Percentiles rank a stretch among this genome's conserved stretches.
Evolutionary conservation across 2,329 filamentous ascomycete genomes (phyloP).

Genomic region (Fonsecaea pugnacius): DNA sequence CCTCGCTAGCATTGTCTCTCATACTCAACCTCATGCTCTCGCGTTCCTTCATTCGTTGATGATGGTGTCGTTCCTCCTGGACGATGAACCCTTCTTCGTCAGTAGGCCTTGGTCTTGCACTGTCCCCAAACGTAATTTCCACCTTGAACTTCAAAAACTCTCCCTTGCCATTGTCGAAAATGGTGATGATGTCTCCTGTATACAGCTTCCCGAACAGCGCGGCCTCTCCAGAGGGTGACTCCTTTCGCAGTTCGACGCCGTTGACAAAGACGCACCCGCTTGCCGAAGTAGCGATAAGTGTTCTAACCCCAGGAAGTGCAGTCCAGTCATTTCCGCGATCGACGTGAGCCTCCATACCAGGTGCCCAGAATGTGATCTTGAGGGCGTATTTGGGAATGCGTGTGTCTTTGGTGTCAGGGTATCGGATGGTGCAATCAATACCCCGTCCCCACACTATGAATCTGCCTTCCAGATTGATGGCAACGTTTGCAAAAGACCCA

Average conservation of each 20-base stretch:
- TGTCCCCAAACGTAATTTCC: constrained; percentile 54
- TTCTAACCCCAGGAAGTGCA: constrained; percentile 60
- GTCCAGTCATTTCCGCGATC: constrained; percentile 62
- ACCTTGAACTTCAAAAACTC: constrained; percentile 50
- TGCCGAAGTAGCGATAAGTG: constrained; percentile 79
- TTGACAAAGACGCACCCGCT: constrained; percentile 78
- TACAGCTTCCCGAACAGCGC: constrained; percentile 69
- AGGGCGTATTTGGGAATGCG: constrained; percentile 82
- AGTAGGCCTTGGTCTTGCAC: constrained; percentile 47
- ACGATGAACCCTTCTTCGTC: constrained; percentile 48
- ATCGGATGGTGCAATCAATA: constrained; percentile 68
- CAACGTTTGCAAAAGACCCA: constrained; percentile 67
- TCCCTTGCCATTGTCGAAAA: constrained; percentile 61
- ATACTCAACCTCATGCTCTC: constrained; percentile 31
- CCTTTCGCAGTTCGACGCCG: constrained; percentile 64
- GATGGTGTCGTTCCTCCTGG: constrained; percentile 44
- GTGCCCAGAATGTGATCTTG: constrained; percentile 74
- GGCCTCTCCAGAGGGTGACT: constrained; percentile 57
- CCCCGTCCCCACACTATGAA: constrained; percentile 79
- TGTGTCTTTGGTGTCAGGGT: constrained; percentile 65
- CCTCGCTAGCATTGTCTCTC: constrained; percentile 21
- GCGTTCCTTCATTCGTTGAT: constrained; percentile 37
- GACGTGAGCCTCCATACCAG: constrained; percentile 65
- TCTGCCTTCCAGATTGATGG: constrained; percentile 68
- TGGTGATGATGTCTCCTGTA: constrained; percentile 74